Percentiles rank a stretch among this genome's conserved stretches.
Evolutionary conservation across 331 rosid species (phyloP).

Genomic region (Prunus yedoensis): DNA sequence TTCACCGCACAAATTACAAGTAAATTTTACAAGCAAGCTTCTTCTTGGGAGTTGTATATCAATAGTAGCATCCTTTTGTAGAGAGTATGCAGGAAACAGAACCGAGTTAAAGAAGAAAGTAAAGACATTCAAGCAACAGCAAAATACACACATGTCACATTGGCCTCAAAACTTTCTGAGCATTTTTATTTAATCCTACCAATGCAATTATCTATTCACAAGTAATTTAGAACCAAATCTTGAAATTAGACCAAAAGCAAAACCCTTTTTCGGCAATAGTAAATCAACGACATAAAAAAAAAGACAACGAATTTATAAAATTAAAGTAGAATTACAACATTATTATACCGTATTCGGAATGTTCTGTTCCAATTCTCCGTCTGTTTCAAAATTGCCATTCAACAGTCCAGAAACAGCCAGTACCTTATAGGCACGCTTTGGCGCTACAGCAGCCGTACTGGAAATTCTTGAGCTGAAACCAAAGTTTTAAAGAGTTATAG

Average conservation of each 20-base stretch:
- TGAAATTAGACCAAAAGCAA: not conserved
- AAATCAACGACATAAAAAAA: not conserved
- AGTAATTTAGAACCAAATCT: not conserved
- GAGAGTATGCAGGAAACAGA: slow-evolving; percentile 1
- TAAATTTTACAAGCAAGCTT: slow-evolving; percentile 77
- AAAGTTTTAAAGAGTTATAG: not conserved
- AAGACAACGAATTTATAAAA: not conserved
- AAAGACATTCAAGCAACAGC: not conserved
- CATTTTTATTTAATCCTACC: not conserved
- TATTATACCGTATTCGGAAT: slow-evolving; percentile 40
- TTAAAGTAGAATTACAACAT: not conserved
- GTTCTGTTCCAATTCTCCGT: slow-evolving; percentile 36
- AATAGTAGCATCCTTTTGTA: slow-evolving; percentile 55
- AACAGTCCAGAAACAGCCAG: slow-evolving; percentile 33
- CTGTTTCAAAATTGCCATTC: slow-evolving; percentile 35
- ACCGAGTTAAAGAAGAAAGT: not conserved
- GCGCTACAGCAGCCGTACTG: slow-evolving; percentile 14
- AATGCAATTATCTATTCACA: not conserved
- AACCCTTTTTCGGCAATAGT: not conserved
- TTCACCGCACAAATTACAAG: slow-evolving; percentile 71
- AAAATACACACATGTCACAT: not conserved
- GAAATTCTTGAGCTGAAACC: slow-evolving; percentile 45
- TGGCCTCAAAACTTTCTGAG: not conserved
- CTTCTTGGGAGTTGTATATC: slow-evolving; percentile 76
- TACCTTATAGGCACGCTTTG: slow-evolving; percentile 17